phyloP scores from a whole-genome alignment of 345 rosid genomes.

The Camelina sativa region DNA sequence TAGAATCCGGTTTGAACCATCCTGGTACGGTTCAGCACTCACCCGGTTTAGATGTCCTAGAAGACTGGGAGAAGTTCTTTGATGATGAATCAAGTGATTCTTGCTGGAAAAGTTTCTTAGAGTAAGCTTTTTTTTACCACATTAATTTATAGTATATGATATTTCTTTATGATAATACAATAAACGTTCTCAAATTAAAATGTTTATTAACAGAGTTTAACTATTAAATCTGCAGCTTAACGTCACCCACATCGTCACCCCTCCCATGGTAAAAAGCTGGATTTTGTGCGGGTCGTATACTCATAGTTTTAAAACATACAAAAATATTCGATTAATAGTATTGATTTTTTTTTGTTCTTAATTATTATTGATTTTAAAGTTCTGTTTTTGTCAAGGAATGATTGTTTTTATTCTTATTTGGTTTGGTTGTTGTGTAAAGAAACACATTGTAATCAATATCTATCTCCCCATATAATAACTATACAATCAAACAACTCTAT shows the following conservation, averaged over 20 bases:
- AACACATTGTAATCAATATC: conserved; percentile 18
- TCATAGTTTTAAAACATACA: neutral
- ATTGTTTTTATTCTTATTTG: conserved; percentile 29
- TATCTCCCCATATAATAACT: neutral
- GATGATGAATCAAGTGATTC: conserved; percentile 61
- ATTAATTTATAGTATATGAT: neutral
- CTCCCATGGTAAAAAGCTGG: conserved; percentile 49
- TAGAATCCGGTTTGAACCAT: conserved; percentile 30
- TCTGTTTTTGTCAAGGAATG: conserved; percentile 5
- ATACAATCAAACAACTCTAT: neutral
- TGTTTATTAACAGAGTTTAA: conserved; percentile 9
- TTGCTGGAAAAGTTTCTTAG: conserved; percentile 72
- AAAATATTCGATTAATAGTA: neutral
- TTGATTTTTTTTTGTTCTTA: conserved; percentile 7
- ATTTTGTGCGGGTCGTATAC: conserved; percentile 20
- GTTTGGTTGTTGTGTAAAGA: conserved; percentile 34
- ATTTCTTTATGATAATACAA: neutral
- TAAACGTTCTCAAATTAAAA: neutral
- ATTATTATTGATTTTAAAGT: conserved; percentile 16
- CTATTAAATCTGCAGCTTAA: conserved; percentile 47
- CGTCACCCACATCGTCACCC: conserved; percentile 46
- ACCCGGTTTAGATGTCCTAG: conserved; percentile 43
- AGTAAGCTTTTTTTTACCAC: conserved; percentile 44
- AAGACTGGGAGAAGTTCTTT: conserved; percentile 65
- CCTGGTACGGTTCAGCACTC: conserved; percentile 37